phyloP scores from a whole-genome alignment of 768 basidiomycete species.

The Phanerochaete sordida region DNA sequence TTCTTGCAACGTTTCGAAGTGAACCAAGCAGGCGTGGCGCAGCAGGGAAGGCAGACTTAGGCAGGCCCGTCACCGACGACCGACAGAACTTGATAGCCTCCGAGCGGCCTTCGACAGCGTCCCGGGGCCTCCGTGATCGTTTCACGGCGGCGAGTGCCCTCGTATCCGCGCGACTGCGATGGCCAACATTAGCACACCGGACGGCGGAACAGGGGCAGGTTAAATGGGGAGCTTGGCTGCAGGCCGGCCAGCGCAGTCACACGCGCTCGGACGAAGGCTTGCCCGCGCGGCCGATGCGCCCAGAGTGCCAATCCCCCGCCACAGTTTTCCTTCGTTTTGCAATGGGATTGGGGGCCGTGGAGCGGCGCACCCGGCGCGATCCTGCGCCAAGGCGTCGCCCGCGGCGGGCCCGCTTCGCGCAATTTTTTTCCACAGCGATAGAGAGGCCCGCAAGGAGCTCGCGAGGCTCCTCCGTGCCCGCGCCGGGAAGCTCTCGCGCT shows the following conservation, averaged over 20 bases:
- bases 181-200: neutral
- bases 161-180: neutral
- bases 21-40: too few relatives aligned
- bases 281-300: neutral
- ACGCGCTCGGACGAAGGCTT: neutral
- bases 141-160: neutral
- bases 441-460: neutral
- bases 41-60: too few relatives aligned
- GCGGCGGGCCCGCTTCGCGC: neutral
- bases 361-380: neutral
- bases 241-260: neutral
- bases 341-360: neutral
- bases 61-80: neutral
- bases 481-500: neutral
- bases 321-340: too few relatives aligned
- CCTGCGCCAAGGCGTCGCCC: neutral
- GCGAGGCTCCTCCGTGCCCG: neutral
- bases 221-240: neutral
- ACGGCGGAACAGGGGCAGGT: neutral
- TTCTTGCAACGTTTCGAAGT: neutral
- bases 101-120: too few relatives aligned
- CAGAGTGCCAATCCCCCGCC: neutral
- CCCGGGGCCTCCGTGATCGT: neutral
- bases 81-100: neutral
- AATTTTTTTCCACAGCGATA: neutral